These are phyloP conservation scores for Lactarius sp. DNA, from an alignment of 768 basidiomycete genomes.

Conservation along the genomic window DNA sequence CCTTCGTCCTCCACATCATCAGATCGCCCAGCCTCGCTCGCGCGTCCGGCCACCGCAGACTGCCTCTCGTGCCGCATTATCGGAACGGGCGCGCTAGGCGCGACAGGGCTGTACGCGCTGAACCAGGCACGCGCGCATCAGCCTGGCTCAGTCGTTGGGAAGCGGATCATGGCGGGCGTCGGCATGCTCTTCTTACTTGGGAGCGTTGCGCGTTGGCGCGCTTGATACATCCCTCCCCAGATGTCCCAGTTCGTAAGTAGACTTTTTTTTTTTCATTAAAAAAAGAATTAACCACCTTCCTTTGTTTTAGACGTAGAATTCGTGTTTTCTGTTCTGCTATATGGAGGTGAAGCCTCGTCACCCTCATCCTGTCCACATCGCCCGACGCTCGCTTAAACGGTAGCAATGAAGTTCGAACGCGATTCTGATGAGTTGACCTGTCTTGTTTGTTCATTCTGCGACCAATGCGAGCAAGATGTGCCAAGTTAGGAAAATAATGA, in stretches of 20 bases:
- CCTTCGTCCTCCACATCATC: neutral
- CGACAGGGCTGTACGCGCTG: constrained; percentile 63
- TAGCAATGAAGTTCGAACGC: neutral
- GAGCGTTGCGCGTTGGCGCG: constrained; percentile 22
- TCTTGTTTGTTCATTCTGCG: neutral
- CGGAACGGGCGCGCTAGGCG: constrained; percentile 58
- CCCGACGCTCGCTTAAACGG: too few relatives aligned
- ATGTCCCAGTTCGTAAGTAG: neutral
- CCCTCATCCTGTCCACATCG: neutral
- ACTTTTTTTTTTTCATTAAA: neutral
- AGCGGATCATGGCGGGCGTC: constrained; percentile 54
- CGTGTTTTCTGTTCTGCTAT: neutral
- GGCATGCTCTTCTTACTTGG: constrained; percentile 39
- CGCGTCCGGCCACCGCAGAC: constrained; percentile 32
- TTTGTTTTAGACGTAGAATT: neutral
- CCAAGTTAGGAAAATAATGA: neutral
- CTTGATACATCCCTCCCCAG: neutral
- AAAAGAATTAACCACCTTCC: neutral
- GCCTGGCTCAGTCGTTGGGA: constrained; percentile 57
- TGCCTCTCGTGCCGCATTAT: constrained; percentile 69
- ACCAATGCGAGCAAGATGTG: neutral
- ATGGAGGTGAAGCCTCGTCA: too few relatives aligned
- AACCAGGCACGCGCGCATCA: constrained; percentile 57
- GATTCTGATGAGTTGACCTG: neutral
- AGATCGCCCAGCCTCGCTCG: neutral